Evolutionary conservation across 2,329 filamentous ascomycete genomes (phyloP), one percentile per base, ranked within the genome.

Genomic region (Geoglossum cookeanum): DNA sequence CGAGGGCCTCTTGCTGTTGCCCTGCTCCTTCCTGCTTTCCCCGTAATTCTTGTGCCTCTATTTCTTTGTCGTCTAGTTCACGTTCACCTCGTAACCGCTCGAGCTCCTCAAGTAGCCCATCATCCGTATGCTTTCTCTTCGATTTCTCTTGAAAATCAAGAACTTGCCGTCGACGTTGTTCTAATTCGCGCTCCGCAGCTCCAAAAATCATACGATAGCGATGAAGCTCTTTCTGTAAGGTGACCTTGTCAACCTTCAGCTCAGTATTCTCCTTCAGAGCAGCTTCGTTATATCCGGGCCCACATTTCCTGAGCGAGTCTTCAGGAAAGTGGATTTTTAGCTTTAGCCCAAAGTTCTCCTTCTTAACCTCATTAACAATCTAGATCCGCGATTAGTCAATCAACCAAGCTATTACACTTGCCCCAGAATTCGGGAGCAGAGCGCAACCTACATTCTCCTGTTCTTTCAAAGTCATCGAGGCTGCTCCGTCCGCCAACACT

Each of bases 321-420:
- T 98, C 89, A 58, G 98, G 77, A 68, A 94, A 98, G 69, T 97
- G 89, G 56, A 97, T 95, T 70, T 95, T 96, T 63, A 97, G 78
- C 70, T 97, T 97, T 57, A 98, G 76, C 29, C 88, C 88, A 67
- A 97, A 98, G 67, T 98, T 98, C 67, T 97, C 92, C 73, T 98
- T 98, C 67, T 96, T 89, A 64, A 98, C 91, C 66, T 87, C 87
- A 71, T 96, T 87, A 63, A 98, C 91, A 62, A 81, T 80, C 42
- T 45, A 9, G 22, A 45, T 45, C 5, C 11, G 42, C 75, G 4
- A 42, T 42, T 80, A 55, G 13, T 55, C 29, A 13, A 52, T 52
- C 48, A n/a, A 22, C 11, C 15, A 55, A 55, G 5, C 32, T 60
- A 62, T 55, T 57, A 61, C 42, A 59, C 39, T 35, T 32, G 9